A percentile compares a stretch with the other conserved stretches of the same genome.
Evolutionary conservation across 331 rosid species (phyloP).

Genomic region (Quercus lobata): DNA sequence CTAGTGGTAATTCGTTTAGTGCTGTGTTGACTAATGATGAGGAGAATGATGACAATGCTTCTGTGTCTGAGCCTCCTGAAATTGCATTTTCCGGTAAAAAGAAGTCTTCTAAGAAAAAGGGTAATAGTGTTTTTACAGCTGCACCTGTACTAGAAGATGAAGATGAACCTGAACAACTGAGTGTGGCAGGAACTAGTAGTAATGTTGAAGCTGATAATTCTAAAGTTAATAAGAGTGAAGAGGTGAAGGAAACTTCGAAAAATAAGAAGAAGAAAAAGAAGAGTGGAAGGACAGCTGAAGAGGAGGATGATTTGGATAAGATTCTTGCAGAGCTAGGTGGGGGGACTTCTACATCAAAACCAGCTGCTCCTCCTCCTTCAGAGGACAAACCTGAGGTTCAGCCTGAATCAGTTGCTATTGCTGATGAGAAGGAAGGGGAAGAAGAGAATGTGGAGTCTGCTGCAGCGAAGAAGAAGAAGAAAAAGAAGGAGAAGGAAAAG

Average conservation of each 20-base stretch:
- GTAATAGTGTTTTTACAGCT: conserved; percentile 21
- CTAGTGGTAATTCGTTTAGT: conserved; percentile 30
- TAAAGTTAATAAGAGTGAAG: conserved; percentile 47
- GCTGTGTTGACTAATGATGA: conserved; percentile 38
- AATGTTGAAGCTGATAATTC: conserved; percentile 24
- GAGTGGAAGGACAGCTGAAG: conserved; percentile 88
- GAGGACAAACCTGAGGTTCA: conserved; percentile 53
- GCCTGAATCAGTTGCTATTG: conserved; percentile 40
- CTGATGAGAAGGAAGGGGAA: conserved; percentile 71
- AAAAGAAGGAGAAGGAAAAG: conserved; percentile 80
- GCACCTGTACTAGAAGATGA: conserved; percentile 35
- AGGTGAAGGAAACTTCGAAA: conserved; percentile 57
- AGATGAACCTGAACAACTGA: conserved; percentile 41
- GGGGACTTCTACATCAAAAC: conserved; percentile 32
- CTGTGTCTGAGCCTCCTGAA: conserved; percentile 38
- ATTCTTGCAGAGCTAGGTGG: conserved; percentile 97
- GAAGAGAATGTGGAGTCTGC: conserved; percentile 82
- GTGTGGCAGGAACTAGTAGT: conserved; percentile 28
- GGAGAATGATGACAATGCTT: conserved; percentile 36
- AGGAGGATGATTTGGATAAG: conserved; percentile 95
- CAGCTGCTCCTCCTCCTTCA: conserved; percentile 32
- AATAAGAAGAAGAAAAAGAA: conserved; percentile 92
- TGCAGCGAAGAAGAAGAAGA: conserved; percentile 94
- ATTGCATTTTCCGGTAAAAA: conserved; percentile 79
- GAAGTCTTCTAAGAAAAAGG: conserved; percentile 82